Evolutionary conservation across 2,329 filamentous ascomycete species (phyloP), one percentile per base, ranked within the genome.

Genomic region (Aspergillus glaucus): DNA sequence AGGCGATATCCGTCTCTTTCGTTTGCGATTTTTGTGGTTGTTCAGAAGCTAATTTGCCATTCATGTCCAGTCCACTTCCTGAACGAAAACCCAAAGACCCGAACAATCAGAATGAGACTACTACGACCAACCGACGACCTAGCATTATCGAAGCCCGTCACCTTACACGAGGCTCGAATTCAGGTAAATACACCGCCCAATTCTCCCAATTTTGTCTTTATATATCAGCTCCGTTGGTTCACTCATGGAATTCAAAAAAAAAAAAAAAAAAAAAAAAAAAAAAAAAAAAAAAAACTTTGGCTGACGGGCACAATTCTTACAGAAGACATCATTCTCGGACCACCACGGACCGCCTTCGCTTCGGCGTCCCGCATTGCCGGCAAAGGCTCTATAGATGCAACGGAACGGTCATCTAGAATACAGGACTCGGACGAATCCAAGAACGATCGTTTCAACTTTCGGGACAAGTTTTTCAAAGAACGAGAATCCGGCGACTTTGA

Each of bases 251-350:
- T 28, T 5, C 26, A 28, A 28, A 12, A 2, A 21, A 41, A 28
- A 30, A 14, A 21, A 22, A 17, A 15, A 28, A 24, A 48, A 24
- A 32, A 15, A 15, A 15, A 15, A 15, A 15, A 15, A 15, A 15
- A 15, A 15, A 22, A 4, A 22, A 22, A 22, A 17, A 14, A 28
- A 24, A 48, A 24, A 32, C 36, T 45, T 43, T 50, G 42, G 47
- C 58, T 63, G 50, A 62, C 50, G 12, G 15, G n/a, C 9, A 50
- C 24, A 39, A 26, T 50, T 58, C 58, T 81, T 65, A 73, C 80
- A 61, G 91, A 95, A 60, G 89, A 94, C 55, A 86, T 94, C 50
- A 79, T 93, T 50, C 85, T 95, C 50, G 90, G 88, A 12, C 90
- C 90, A 17, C 88, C 90, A 1, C 87, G 88, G 67, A 88, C 83